These are phyloP conservation scores for Ustilago hordei DNA, from an alignment of 1,284 basidiomycete genomes.

Conservation along the genomic window DNA sequence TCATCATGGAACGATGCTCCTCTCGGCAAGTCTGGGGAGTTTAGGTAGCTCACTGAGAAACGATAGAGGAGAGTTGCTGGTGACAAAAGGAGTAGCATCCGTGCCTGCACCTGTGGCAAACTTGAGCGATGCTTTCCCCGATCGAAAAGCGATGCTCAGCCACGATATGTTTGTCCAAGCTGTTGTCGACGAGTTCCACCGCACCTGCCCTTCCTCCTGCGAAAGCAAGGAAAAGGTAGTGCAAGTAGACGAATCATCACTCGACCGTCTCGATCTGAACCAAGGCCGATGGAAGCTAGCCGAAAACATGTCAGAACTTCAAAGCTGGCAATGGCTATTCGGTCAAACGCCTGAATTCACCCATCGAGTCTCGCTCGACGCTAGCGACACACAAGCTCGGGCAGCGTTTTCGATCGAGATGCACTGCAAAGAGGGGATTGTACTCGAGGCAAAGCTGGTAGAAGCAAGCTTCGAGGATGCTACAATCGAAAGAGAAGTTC, in stretches of 20 bases:
- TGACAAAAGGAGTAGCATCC: constrained; percentile 85
- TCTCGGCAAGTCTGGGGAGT: constrained; percentile 70
- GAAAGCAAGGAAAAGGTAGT: neutral
- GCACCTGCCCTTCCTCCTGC: constrained; percentile 73
- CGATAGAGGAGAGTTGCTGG: constrained; percentile 81
- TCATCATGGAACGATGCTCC: constrained; percentile 99
- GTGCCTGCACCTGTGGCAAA: constrained; percentile 93
- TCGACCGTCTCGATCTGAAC: constrained; percentile 18
- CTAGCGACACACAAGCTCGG: constrained; percentile 4
- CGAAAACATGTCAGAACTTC: constrained; percentile 51
- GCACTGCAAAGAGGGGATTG: constrained; percentile 48
- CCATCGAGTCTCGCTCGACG: constrained; percentile 55
- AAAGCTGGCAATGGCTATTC: constrained; percentile 93
- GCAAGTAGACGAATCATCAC: constrained; percentile 36
- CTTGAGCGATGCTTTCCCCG: constrained; percentile 75
- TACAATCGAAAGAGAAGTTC: constrained; percentile 21
- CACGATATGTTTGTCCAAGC: constrained; percentile 81
- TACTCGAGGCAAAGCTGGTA: constrained; percentile 40
- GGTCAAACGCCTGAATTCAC: constrained; percentile 95
- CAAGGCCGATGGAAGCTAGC: constrained; percentile 29
- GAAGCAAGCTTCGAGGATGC: constrained; percentile 26
- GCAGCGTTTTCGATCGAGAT: constrained; percentile 41
- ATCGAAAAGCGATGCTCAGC: constrained; percentile 70
- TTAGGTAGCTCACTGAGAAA: constrained; percentile 71
- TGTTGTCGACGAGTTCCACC: constrained; percentile 79